Base-by-base conservation (phyloP, 2,329 filamentous ascomycete genomes). In the Arthrinium puccinioides region DNA sequence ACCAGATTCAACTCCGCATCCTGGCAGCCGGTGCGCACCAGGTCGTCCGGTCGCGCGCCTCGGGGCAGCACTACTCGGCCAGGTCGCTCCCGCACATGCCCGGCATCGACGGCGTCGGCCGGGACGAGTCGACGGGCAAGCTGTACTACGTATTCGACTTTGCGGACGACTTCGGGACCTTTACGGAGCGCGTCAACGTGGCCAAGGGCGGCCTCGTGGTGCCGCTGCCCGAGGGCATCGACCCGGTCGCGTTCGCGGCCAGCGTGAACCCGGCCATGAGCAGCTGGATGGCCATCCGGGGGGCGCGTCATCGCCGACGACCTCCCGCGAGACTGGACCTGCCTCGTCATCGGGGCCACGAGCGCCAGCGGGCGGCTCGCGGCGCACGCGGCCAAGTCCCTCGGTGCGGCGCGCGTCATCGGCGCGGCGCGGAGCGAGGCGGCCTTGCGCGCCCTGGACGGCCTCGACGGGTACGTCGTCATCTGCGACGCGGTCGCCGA, bases 271-370 rank as follows among this genome's bases (percentile, higher is more conserved):
- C 74, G 1, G 70, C 66, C 19, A 66, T 74, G 60, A 69, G 66
- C 37, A 67, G 64, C 27, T 79, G 74, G 74, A 74, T 79, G 72
- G 73, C 72, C 5, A 55, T 79, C 24, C 61, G 57, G 16, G 57
- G 63, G 26, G 62, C n/a, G n/a, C n/a, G n/a, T n/a, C n/a, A n/a
- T 73, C 6, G 64, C 64, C 1, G 45, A 41, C 5, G 45, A 55
- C 6, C 52, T 71, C 4, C 60, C 62, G 3, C 31, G 51, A 15
- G 54, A 59, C 5, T 76, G 71, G 48, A 66, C 62, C 4, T 66
- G 69, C 4, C 56, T 75, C 11, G 65, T 78, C 29, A 43, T 75
- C 11, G 74, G 74, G 1, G 74, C 63, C 0, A 76, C 73, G 1
- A 70, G 66, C 14, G 65, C 67, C 0, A 72, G 69, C 28, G 75